Evolutionary conservation across 2,329 filamentous ascomycete genomes (phyloP), one percentile per base, ranked within the genome.

Genomic region (Zymoseptoria passerinii): DNA sequence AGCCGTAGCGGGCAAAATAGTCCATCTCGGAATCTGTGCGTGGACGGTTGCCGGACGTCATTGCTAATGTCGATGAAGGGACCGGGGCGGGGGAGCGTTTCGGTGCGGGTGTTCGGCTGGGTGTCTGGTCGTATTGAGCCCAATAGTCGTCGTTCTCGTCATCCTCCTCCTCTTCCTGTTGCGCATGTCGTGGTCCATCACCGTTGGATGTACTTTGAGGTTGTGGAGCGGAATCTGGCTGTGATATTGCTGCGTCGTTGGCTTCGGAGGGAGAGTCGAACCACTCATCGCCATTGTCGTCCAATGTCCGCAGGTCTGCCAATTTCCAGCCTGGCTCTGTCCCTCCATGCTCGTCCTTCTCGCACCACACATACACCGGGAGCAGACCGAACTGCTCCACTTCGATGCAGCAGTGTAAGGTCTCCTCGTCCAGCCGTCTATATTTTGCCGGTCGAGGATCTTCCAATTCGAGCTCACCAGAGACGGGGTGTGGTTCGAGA

Each of bases 401-500:
- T 2, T 81, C 79, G 6, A 89, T 78, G 28, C 88, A 77, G 3
- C 84, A 80, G 66, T 92, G 86, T 54, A 92, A 72, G 0, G 89
- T 94, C 73, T 94, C 89, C 50, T 81, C 75, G 67, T 94, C 89
- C 40, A 89, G 71, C n/a, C 88, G 79, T 60, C 83, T 78, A 74
- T 86, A 92, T 55, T 81, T 79, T 35, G 83, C 76, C 28, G 80
- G 78, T 59, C 83, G 78, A 7, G 83, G 80, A 58, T 90, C 86
- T 58, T 89, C 85, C 19, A 92, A 74, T 74, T 92, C 89, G 56
- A 92, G 82, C 72, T 92, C 88, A 56, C 88, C 89, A 2, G 87
- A 90, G 4, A 87, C 83, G 2, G 89, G 89, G 67, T 94, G 89
- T n/a, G 88, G 87, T 71, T 92, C 87, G 29, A 92, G 77, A 51